Base-by-base conservation (phyloP, 2,329 filamentous ascomycete species). In the Waltergamsia citrina region DNA sequence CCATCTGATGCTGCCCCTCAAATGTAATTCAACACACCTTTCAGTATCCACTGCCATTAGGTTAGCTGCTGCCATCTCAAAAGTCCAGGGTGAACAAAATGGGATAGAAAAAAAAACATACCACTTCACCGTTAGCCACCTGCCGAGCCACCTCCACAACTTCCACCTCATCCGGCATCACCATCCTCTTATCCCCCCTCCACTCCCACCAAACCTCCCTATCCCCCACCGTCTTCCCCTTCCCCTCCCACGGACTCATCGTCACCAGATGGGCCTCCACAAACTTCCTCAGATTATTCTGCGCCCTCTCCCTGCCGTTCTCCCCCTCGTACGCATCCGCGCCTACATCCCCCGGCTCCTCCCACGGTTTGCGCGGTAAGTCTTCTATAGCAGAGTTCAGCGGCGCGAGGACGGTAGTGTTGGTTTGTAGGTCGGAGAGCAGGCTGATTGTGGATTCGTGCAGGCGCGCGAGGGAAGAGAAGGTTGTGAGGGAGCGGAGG, bases 401-500 rank as follows among this genome's bases (percentile, higher is more conserved):
- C 1, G 92, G 92, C 5, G 88, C 90, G 3, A 96, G 74, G 17
- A 96, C 78, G 3, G 87, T 95, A 12, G 84, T 84, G 53, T 90
- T 88, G 38, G 70, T 58, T 1, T 62, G 51, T 1, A 67, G 56
- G 51, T 85, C 72, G 45, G 82, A 73, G 11, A 96, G 72, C 1
- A 84, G 81, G 16, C 64, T 60, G 8, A 76, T 71, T 15, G 88
- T 69, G n/a, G 69, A 60, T 30, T 78, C 71, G 47, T 88, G 76
- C 50, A 90, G 81, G 38, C 87, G 77, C 5, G 81, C 80, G 49
- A 94, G 77, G 27, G 78, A 78, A 20, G 85, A 82, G 59, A 95
- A 96, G 45, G 88, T 79, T 42, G 85, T 87, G 52, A 94, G 83
- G 40, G 69, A 73, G 45, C 83, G 78, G 36, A 85, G 78, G 43